Evolutionary conservation across 192 early-diverging fungal genomes (phyloP), one percentile per base, ranked within the genome.

Genomic region (Coemansia sp.): DNA sequence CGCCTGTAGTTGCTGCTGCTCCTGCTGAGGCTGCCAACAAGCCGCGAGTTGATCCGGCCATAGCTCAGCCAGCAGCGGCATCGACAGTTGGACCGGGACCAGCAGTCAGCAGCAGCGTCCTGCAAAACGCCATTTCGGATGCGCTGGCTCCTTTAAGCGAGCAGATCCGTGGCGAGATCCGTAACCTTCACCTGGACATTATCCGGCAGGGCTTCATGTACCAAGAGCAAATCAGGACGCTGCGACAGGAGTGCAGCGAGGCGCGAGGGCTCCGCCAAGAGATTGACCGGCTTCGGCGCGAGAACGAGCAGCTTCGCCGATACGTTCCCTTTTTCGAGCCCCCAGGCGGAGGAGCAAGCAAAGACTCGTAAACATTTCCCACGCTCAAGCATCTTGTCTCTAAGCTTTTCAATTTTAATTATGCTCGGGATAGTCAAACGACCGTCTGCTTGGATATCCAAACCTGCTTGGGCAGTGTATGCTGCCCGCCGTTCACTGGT

Each of bases 171-270:
- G 64, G 60, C 55, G 66, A 76, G 38, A 70, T 76, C 34, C 67
- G 66, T 42, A 76, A 76, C 46, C 45, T 76, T 44, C 73, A 76
- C 38, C 63, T 76, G 9, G 73, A 76, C 20, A 66, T 76, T 51
- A 65, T 76, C 21, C 62, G 73, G 28, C 67, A 70, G 12, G 52
- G 62, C 31, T 69, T 70, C 56, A 59, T 76, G 11, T 62, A 69
- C 39, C 67, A 76, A 45, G 66, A 76, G 38, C 73, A 70, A 55
- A 47, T 76, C 20, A 44, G 31, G 23, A 43, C 52, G 16, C 58
- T 76, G 54, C 66, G 64, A 36, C 39, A 52, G 11, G 73, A 66
- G 48, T 66, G 67, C 37, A 40, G 40, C 38, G 67, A 76, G 28
- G 43, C 73, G 10, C 47, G 46, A 16, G 37, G 16, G 17, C 66